phyloP scores from a whole-genome alignment of 108 stramenopile genomes.

The Skeletonema tropicum region DNA sequence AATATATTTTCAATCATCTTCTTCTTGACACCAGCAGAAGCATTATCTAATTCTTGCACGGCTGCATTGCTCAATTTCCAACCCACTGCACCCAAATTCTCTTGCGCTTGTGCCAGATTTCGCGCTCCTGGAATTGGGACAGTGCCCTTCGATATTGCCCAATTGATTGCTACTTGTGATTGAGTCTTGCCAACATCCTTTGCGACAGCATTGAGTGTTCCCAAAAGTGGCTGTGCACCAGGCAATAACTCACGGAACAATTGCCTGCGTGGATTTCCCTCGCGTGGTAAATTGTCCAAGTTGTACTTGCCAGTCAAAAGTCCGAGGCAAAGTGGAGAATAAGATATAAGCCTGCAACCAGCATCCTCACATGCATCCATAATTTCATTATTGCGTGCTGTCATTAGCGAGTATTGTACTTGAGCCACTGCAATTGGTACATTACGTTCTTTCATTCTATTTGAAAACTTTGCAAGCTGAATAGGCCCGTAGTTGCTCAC shows the following conservation, averaged over 20 bases:
- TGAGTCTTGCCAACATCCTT: slow-evolving; percentile 70
- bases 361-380: slow-evolving; percentile 75
- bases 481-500: slow-evolving; percentile 81
- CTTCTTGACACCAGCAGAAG: slow-evolving; percentile 66
- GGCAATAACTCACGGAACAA: slow-evolving; percentile 84
- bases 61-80: slow-evolving; percentile 61
- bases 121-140: slow-evolving; percentile 86
- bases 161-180: slow-evolving; percentile 91
- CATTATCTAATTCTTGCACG: slow-evolving; percentile 73
- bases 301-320: slow-evolving; percentile 82
- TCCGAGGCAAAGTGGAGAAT: slow-evolving; percentile 82
- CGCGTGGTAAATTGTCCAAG: slow-evolving; percentile 73
- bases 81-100: slow-evolving; percentile 71
- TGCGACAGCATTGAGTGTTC: slow-evolving; percentile 71
- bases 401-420: slow-evolving; percentile 86
- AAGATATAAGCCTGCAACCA: slow-evolving; percentile 78
- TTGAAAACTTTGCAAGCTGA: slow-evolving; percentile 63
- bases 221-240: slow-evolving; percentile 65
- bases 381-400: slow-evolving; percentile 69
- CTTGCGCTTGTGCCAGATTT: slow-evolving; percentile 66
- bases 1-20: slow-evolving; percentile 91
- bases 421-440: slow-evolving; percentile 85
- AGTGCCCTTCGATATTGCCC: slow-evolving; percentile 87
- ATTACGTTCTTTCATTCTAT: slow-evolving; percentile 60
- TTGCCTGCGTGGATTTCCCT: slow-evolving; percentile 69